Evolutionary conservation across 768 basidiomycete genomes (phyloP), one percentile per base, ranked within the genome.

Genomic region (Lactifluus subvellereus): DNA sequence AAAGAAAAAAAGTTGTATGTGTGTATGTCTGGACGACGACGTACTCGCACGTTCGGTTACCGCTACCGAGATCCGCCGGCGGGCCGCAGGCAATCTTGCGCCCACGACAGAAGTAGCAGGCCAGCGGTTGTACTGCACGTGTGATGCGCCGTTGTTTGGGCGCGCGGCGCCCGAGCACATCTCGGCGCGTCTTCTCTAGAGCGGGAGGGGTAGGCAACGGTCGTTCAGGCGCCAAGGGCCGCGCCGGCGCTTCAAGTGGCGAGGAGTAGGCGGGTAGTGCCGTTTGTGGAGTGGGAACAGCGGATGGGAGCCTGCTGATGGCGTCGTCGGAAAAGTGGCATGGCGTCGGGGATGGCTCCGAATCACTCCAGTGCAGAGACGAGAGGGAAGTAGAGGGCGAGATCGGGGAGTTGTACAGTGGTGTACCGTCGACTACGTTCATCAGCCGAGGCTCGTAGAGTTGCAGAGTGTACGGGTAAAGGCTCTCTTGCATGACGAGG

Each of bases 71-170:
- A 14, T 42, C 40, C 2, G 61, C 54, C 4, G 61, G 54, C 6
- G 64, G 64, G 2, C 60, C 64, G 30, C 64, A 65, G 1, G 60
- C 61, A 5, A 65, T 65, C 37, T 65, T 65, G 16, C 64, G 61
- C n/a, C 64, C 54, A 11, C 64, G 64, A 53, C 64, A 65, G 43
- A 65, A 65, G 60, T 10, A 65, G 32, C 64, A 65, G 1, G 64
- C 64, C 32, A 65, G 54, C 35, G 60, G 64, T 37, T 65, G 64
- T 16, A 65, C 60, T 22, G 55, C 35, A 20, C 61, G 60, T 27
- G 61, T 52, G 33, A 33, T 6, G 55, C 61, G 64, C 54, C 64
- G 64, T 54, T 53, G 54, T n/a, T 64, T 64, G 43, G 58, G 63
- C 48, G 49, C 59, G 22, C 62, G 62, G 57, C 57, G 62, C 27